Conservation (phyloP, 1,139 yeast species). For the Meyerozyma smithsonii region DNA sequence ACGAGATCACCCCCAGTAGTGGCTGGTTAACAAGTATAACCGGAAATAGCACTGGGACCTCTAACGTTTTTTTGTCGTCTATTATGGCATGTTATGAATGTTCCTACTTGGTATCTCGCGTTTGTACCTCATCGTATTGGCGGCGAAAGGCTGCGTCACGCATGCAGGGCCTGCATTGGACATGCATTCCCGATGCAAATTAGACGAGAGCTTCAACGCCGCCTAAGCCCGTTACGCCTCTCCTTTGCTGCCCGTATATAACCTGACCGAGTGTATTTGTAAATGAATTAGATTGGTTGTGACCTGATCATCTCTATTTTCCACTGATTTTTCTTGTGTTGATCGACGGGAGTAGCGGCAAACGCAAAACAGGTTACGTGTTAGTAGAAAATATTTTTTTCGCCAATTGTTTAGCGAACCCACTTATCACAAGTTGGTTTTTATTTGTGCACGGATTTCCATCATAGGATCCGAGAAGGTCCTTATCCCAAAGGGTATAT, state of each 20-base stretch:
- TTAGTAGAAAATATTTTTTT: not conserved
- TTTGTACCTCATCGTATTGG: not conserved
- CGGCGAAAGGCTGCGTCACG: not conserved
- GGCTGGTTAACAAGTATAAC: not conserved
- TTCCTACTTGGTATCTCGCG: not conserved
- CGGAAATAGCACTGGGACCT: not conserved
- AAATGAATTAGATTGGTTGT: too few species aligned
- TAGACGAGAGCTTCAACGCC: not conserved
- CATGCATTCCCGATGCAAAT: not conserved
- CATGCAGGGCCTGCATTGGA: conserved; percentile 1
- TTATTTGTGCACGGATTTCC: not conserved
- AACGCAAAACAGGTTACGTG: too few species aligned
- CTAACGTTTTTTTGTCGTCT: not conserved
- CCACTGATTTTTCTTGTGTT: too few species aligned
- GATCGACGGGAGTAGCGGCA: too few species aligned
- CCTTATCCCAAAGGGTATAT: too few species aligned
- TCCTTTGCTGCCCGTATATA: conserved; percentile 1
- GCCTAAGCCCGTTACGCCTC: too few species aligned
- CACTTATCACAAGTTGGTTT: not conserved
- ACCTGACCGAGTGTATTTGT: not conserved
- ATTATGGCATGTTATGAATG: not conserved
- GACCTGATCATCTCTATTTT: too few species aligned
- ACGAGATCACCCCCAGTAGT: too few species aligned
- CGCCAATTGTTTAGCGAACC: not conserved
- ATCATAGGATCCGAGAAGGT: too few species aligned